These are phyloP conservation scores for Crithidia bombi DNA, from an alignment of 208 protist genomes.

Conservation along the genomic window DNA sequence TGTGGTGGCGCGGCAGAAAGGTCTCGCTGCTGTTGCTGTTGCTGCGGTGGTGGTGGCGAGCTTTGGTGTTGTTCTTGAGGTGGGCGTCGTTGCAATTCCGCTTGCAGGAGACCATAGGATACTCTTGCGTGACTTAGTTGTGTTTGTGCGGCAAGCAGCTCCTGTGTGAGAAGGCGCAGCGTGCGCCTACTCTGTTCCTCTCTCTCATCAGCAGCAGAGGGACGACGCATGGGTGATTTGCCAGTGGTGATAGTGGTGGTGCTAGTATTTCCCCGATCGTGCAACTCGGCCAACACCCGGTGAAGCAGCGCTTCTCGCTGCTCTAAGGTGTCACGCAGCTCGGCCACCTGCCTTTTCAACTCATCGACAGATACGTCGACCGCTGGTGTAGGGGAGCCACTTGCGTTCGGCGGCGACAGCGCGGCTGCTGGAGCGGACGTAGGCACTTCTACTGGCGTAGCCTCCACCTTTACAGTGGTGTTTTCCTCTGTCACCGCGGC, in stretches of 20 bases:
- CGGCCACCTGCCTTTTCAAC: slow-evolving; percentile 11
- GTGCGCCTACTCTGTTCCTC: slow-evolving; percentile 21
- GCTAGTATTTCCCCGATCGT: not conserved
- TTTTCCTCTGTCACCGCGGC: not conserved
- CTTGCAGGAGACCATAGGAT: slow-evolving; percentile 29
- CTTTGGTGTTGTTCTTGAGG: too few species aligned
- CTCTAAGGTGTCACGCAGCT: slow-evolving; percentile 29
- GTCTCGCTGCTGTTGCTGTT: slow-evolving; percentile 7
- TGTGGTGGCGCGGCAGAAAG: not conserved
- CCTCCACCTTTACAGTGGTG: not conserved
- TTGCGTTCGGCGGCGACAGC: not conserved
- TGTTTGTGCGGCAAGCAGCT: slow-evolving; percentile 28
- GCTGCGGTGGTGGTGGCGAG: too few species aligned
- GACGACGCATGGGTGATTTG: not conserved
- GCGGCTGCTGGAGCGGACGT: not conserved
- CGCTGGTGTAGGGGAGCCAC: not conserved
- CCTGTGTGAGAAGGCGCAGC: slow-evolving; percentile 26
- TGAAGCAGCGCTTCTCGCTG: slow-evolving; percentile 36
- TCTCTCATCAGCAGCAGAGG: not conserved
- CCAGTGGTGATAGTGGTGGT: not conserved
- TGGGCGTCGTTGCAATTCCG: slow-evolving; percentile 17
- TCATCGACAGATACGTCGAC: not conserved
- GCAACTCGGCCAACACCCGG: slow-evolving; percentile 28
- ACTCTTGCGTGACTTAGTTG: slow-evolving; percentile 28
- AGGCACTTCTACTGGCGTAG: not conserved